Evolutionary conservation across 768 basidiomycete genomes (phyloP).

Genomic region (Mycena vitilis): DNA sequence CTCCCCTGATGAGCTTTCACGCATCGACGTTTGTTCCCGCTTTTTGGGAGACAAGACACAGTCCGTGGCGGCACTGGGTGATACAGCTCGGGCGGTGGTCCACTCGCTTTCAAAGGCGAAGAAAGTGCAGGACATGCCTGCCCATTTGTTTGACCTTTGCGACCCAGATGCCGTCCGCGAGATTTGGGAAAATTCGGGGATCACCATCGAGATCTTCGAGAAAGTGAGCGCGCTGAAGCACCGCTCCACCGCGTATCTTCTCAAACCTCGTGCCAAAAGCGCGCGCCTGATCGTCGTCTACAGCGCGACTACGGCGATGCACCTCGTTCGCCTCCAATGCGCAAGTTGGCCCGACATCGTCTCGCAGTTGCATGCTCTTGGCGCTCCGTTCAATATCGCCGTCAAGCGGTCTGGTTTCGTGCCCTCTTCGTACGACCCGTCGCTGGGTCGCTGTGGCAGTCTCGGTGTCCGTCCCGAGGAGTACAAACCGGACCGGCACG

Average conservation of each 20-base stretch:
- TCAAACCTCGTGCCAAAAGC: background rate
- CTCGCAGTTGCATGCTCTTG: background rate
- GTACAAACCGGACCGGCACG: slow-evolving; percentile 4
- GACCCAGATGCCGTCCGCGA: slow-evolving; percentile 1
- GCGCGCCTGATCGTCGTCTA: slow-evolving; percentile 6
- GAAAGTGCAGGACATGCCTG: slow-evolving; percentile 6
- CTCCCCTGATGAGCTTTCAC: background rate
- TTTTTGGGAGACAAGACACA: slow-evolving; percentile 10
- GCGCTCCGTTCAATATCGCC: slow-evolving; percentile 8
- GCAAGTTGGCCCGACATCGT: slow-evolving; percentile 1
- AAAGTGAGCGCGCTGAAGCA: background rate
- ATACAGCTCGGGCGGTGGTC: slow-evolving; percentile 5
- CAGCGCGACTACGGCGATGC: slow-evolving; percentile 9
- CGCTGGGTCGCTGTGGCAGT: background rate
- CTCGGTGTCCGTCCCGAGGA: slow-evolving; percentile 10
- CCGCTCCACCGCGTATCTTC: slow-evolving; percentile 10
- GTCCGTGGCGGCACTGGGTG: background rate
- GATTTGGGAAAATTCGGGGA: background rate
- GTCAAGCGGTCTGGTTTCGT: background rate
- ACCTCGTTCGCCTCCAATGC: slow-evolving; percentile 5
- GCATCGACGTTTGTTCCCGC: background rate
- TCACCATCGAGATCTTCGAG: slow-evolving; percentile 11
- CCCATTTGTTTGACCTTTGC: slow-evolving; percentile 4
- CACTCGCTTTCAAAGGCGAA: background rate
- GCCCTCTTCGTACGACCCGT: slow-evolving; percentile 10